These are phyloP conservation scores for Pichia membranifaciens DNA, from an alignment of 805 yeast genomes.

Conservation along the genomic window DNA sequence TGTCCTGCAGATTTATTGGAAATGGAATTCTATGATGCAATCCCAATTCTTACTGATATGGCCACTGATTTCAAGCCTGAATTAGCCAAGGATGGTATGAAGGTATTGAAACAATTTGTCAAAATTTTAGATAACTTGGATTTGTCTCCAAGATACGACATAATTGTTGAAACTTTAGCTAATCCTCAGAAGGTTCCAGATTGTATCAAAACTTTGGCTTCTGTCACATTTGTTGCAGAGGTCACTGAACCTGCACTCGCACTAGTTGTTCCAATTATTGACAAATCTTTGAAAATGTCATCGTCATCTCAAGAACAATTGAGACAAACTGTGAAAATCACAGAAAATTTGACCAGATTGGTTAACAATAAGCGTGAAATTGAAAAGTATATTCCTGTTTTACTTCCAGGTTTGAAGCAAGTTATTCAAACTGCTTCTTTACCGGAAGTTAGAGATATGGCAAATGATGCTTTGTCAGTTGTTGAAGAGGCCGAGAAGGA, in stretches of 20 bases:
- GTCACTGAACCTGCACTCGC: conserved; percentile 95
- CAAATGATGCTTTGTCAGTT: conserved; percentile 77
- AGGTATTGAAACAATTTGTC: conserved; percentile 64
- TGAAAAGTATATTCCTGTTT: conserved; percentile 75
- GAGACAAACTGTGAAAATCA: conserved; percentile 93
- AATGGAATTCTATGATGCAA: conserved; percentile 65
- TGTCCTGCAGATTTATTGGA: conserved; percentile 84
- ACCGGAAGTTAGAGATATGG: conserved; percentile 95
- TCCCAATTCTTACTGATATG: conserved; percentile 82
- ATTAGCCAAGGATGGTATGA: conserved; percentile 77
- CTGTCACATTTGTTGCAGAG: conserved; percentile 96
- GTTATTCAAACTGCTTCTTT: conserved; percentile 86
- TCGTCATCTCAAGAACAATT: conserved; percentile 93
- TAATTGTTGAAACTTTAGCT: conserved; percentile 82
- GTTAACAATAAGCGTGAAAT: conserved; percentile 92
- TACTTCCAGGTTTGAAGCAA: conserved; percentile 86
- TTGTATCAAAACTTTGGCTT: conserved; percentile 82
- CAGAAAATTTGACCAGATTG: conserved; percentile 90
- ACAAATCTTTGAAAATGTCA: conserved; percentile 78
- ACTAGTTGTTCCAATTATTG: conserved; percentile 84
- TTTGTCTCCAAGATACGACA: conserved; percentile 75
- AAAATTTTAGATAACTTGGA: conserved; percentile 88
- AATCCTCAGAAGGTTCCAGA: conserved; percentile 85
- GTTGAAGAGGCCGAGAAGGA: conserved; percentile 73
- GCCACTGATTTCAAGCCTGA: conserved; percentile 97